These are phyloP conservation scores for Neurospora sp. DNA, from an alignment of 495 filamentous ascomycete genomes.

Conservation along the genomic window DNA sequence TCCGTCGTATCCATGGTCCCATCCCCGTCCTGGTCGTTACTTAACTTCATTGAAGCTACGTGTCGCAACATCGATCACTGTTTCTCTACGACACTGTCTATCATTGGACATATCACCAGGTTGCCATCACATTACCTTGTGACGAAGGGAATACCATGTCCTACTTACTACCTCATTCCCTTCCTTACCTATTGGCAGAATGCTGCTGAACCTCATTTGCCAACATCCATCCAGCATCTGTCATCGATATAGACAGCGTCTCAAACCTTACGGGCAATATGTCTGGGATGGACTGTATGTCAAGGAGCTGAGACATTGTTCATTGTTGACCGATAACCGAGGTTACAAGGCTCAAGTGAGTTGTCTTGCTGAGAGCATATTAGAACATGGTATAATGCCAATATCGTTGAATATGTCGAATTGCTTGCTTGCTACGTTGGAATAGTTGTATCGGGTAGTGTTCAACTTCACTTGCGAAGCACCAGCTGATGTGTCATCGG, in stretches of 20 bases:
- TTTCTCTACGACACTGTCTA: not conserved
- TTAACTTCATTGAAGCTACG: not conserved
- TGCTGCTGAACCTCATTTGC: not conserved
- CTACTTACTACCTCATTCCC: too few relatives aligned
- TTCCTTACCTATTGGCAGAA: too few relatives aligned
- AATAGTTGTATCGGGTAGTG: not conserved
- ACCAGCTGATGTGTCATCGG: not conserved
- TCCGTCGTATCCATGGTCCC: not conserved
- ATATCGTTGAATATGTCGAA: too few relatives aligned
- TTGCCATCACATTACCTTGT: not conserved
- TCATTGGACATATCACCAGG: not conserved
- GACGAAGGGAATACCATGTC: not conserved
- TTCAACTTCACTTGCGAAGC: not conserved
- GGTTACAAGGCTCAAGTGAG: not conserved
- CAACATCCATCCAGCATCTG: not conserved
- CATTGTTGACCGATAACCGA: not conserved
- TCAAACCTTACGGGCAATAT: not conserved
- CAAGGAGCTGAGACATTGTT: not conserved
- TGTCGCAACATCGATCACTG: not conserved
- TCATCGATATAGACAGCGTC: not conserved
- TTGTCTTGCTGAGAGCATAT: not conserved
- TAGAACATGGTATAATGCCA: too few relatives aligned
- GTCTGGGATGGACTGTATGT: not conserved
- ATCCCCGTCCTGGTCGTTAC: not conserved
- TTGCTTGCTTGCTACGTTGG: too few relatives aligned